Base-by-base conservation (phyloP, 441 rosid genomes). In the Adansonia madagascariensis region DNA sequence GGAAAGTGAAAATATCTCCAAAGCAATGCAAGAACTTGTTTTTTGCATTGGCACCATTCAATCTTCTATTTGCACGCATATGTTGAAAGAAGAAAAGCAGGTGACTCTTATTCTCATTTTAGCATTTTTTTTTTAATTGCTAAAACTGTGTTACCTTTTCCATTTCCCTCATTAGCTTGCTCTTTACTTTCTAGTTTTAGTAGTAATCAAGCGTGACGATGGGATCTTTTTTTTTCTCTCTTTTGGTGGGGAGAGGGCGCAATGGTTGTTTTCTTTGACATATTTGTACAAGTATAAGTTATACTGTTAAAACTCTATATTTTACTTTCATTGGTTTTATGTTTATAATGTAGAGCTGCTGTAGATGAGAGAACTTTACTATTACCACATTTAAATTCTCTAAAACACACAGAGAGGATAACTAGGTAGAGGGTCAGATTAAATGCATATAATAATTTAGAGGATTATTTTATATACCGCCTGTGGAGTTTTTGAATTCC, bases 51-150 rank as follows among this genome's bases (percentile, higher is more conserved):
- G 86, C 77, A 86, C 86, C 79, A 68, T 87, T 79, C 86, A 84
- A 76, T 80, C 90, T 66, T 89, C 86, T 59, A 84, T 93, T 55
- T 82, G 89, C 76, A 84, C 87, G 60, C 96, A 93, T 81, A 86
- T 87, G 93, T 80, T 71, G 73, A 93, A 91, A 87, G 98, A 93
- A 87, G 98, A 93, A 79, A 80, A 91, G 75, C 93, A 91, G 93
- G 97, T 91, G 6, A 72, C 74, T 5, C 6, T 10, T 74, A 46
- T 64, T n/a, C 41, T 22, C 77, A 50, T 17, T 11, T 55, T 52
- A 35, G 22, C 44, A 3, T 71, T n/a, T 2, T 1, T 35, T 35
- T 55, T 17, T 59, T n/a, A 62, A 5, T 71, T 71, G 20, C 31
- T 53, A n/a, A 47, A 2, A 53, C 20, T 53, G 74, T 31, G 63